Evolutionary conservation across 345 rosid genomes (phyloP).

Genomic region (Gossypium bickii): DNA sequence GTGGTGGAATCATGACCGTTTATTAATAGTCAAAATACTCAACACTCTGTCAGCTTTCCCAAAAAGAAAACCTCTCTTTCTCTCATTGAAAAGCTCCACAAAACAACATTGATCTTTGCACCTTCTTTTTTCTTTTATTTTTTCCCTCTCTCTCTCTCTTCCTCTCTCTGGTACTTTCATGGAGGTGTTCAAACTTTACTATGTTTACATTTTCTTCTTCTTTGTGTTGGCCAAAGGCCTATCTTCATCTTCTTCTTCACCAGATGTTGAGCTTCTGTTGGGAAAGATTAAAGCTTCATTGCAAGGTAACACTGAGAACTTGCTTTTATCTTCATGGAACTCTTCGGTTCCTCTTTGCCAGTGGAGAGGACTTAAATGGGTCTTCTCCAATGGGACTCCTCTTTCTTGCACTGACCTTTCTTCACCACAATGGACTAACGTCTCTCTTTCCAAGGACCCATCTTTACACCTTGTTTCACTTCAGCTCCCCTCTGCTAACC

Average conservation of each 20-base stretch:
- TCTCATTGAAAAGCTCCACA: constrained; percentile 24
- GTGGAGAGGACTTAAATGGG: constrained; percentile 99
- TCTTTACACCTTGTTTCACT: constrained; percentile 73
- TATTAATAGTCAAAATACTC: constrained; percentile 38
- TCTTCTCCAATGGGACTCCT: constrained; percentile 56
- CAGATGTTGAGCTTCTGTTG: constrained; percentile 71
- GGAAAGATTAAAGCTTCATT: constrained; percentile 69
- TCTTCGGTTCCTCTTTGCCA: constrained; percentile 80
- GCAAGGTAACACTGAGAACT: constrained; percentile 72
- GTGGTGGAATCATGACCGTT: constrained; percentile 42
- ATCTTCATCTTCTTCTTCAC: constrained; percentile 29
- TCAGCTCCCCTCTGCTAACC: constrained; percentile 94
- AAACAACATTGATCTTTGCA: constrained; percentile 10
- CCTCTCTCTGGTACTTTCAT: constrained; percentile 38
- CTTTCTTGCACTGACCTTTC: constrained; percentile 56
- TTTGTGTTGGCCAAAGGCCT: constrained; percentile 22
- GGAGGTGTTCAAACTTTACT: constrained; percentile 46
- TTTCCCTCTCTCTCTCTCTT: constrained; percentile 15
- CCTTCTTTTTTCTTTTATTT: neutral
- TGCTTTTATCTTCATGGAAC: constrained; percentile 93
- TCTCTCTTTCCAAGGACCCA: constrained; percentile 64
- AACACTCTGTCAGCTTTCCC: constrained; percentile 44
- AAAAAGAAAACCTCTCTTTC: constrained; percentile 31
- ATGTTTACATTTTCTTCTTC: constrained; percentile 31
- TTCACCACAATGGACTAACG: constrained; percentile 64